phyloP scores from a whole-genome alignment of 2,329 filamentous ascomycete species.

The Fusarium palustre region DNA sequence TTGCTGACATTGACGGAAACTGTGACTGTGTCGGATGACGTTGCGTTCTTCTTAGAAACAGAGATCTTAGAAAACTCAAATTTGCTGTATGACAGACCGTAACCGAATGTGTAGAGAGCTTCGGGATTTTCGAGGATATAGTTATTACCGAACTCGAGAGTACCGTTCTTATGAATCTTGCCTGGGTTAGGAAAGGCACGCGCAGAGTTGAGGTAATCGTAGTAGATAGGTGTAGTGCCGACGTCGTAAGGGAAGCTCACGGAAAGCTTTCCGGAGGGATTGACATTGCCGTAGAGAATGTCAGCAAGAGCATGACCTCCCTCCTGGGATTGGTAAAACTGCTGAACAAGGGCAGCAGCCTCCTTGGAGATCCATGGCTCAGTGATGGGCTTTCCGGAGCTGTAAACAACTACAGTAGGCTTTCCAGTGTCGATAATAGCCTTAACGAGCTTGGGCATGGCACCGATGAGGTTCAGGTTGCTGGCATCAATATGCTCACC shows the following conservation, averaged over 20 bases:
- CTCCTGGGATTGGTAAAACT: constrained; percentile 80
- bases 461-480: constrained; percentile 74
- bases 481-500: constrained; percentile 78
- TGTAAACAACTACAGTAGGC: constrained; percentile 75
- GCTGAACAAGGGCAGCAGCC: constrained; percentile 75
- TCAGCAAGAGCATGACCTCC: constrained; percentile 75
- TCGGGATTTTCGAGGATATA: constrained; percentile 72
- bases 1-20: constrained; percentile 73
- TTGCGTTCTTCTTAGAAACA: constrained; percentile 62
- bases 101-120: constrained; percentile 74
- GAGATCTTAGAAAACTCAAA: constrained; percentile 69
- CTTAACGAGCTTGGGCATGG: constrained; percentile 73
- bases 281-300: constrained; percentile 72
- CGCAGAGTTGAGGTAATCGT: constrained; percentile 77
- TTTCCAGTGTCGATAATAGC: constrained; percentile 75
- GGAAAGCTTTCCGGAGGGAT: constrained; percentile 73
- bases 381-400: constrained; percentile 77
- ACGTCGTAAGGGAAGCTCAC: constrained; percentile 76
- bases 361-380: constrained; percentile 77
- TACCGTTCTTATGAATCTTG: constrained; percentile 66
- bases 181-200: constrained; percentile 66
- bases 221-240: constrained; percentile 75
- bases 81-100: constrained; percentile 73
- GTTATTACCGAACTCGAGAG: constrained; percentile 71
- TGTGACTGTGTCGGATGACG: constrained; percentile 64